Evolutionary conservation across 2,329 filamentous ascomycete genomes (phyloP).

Genomic region (Macrophomina tecta): DNA sequence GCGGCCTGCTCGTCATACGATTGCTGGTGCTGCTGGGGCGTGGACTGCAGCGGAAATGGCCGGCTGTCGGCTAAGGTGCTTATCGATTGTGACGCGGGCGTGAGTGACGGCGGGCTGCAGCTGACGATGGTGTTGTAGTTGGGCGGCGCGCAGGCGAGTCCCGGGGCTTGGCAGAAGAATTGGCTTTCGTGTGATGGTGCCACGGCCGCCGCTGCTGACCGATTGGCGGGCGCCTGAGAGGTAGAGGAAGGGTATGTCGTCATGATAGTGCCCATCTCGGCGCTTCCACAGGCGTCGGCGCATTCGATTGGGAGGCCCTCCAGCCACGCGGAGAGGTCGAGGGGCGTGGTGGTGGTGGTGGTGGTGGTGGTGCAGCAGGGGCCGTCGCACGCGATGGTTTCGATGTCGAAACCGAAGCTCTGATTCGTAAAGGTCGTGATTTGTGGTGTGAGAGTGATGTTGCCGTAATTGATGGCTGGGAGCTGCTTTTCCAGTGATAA

Average conservation of each 20-base stretch:
- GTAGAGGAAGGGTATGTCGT: neutral
- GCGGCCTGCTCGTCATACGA: neutral
- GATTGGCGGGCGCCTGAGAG: neutral
- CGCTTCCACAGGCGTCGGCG: neutral
- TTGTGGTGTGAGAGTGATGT: neutral
- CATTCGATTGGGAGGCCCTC: neutral
- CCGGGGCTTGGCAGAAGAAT: neutral
- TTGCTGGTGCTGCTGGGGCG: neutral
- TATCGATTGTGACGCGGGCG: no score
- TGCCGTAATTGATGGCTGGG: neutral
- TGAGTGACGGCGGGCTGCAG: no score
- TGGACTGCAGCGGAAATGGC: neutral
- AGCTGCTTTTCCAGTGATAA: neutral
- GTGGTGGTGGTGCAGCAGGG: neutral
- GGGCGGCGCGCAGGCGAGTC: neutral
- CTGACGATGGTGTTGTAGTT: neutral
- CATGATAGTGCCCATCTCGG: neutral
- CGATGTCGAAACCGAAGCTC: neutral
- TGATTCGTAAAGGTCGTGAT: neutral
- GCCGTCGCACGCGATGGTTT: neutral
- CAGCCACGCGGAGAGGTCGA: neutral
- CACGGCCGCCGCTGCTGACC: neutral
- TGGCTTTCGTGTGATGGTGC: neutral
- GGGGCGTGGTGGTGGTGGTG: neutral
- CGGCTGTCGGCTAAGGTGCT: no score